Conservation (phyloP, 306 rosid genomes). For the Senna siamea region DNA sequence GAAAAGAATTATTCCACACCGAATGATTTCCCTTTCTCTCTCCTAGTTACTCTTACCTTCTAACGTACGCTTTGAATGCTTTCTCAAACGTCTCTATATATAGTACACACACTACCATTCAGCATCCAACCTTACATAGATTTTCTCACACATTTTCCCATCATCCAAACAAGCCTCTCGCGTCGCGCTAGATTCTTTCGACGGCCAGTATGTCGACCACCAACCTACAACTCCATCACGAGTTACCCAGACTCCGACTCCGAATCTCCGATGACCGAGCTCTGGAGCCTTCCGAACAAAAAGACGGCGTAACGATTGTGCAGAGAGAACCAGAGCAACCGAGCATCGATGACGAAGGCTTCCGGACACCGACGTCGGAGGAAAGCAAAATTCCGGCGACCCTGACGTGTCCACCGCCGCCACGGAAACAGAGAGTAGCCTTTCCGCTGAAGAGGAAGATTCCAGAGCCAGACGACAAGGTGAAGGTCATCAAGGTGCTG, state of each 20-base stretch:
- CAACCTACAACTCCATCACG: slow-evolving; percentile 40
- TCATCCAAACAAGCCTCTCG: neutral
- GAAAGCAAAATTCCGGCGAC: slow-evolving; percentile 48
- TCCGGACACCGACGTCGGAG: slow-evolving; percentile 47
- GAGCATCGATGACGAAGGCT: neutral
- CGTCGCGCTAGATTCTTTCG: no score
- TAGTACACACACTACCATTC: slow-evolving; percentile 31
- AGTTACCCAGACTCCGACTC: slow-evolving; percentile 42
- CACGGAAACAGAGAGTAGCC: slow-evolving; percentile 39
- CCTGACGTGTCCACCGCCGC: slow-evolving; percentile 49
- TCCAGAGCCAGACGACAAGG: slow-evolving; percentile 20
- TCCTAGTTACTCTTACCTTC: slow-evolving; percentile 33
- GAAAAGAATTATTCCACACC: no score
- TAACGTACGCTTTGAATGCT: slow-evolving; percentile 48
- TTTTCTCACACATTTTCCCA: slow-evolving; percentile 19
- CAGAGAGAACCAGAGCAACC: neutral
- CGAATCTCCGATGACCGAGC: neutral
- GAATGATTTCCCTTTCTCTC: no score
- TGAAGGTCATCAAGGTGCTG: slow-evolving; percentile 38
- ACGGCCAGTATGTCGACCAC: slow-evolving; percentile 42
- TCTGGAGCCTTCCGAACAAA: neutral
- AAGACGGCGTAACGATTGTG: no score
- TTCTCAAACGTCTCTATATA: slow-evolving; percentile 33
- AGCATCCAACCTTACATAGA: slow-evolving; percentile 34
- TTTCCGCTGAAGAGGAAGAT: slow-evolving; percentile 45